Percentiles rank a stretch among this genome's conserved stretches.
These are phyloP conservation scores for Annona squamosa DNA, from an alignment of 164 flowering plant species.

Conservation along the genomic window DNA sequence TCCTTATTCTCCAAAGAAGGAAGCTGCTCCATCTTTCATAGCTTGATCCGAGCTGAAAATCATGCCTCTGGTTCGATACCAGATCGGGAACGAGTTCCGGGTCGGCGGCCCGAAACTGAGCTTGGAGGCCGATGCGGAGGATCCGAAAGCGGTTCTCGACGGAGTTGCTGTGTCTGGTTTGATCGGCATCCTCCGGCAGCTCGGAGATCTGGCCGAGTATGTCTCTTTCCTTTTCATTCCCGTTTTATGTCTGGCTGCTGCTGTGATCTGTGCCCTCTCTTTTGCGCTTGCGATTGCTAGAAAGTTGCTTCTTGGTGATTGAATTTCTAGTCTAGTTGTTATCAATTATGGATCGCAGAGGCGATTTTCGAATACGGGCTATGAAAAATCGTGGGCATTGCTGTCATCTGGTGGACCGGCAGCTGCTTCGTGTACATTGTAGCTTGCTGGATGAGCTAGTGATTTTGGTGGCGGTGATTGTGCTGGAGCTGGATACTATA, in stretches of 20 bases:
- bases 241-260: background rate
- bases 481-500: background rate
- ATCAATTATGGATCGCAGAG: background rate
- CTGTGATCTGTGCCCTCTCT: background rate
- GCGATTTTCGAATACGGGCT: background rate
- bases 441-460: no score
- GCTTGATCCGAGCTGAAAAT: background rate
- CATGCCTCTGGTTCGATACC: slow-evolving; percentile 72
- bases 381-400: no score
- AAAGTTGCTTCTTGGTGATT: background rate
- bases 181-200: slow-evolving; percentile 88
- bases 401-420: no score
- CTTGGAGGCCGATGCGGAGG: slow-evolving; percentile 41
- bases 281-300: background rate
- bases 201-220: slow-evolving; percentile 94
- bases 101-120: slow-evolving; percentile 57
- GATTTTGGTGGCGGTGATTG: no score
- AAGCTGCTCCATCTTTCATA: background rate
- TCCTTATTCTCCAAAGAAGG: background rate
- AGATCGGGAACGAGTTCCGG: slow-evolving; percentile 69
- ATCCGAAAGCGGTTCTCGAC: slow-evolving; percentile 75
- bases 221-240: slow-evolving; percentile 15
- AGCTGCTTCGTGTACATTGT: no score
- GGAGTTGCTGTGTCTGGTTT: slow-evolving; percentile 90
- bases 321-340: background rate